Base-by-base conservation (phyloP, 1,139 yeast genomes). In the Suhomyces taliae region DNA sequence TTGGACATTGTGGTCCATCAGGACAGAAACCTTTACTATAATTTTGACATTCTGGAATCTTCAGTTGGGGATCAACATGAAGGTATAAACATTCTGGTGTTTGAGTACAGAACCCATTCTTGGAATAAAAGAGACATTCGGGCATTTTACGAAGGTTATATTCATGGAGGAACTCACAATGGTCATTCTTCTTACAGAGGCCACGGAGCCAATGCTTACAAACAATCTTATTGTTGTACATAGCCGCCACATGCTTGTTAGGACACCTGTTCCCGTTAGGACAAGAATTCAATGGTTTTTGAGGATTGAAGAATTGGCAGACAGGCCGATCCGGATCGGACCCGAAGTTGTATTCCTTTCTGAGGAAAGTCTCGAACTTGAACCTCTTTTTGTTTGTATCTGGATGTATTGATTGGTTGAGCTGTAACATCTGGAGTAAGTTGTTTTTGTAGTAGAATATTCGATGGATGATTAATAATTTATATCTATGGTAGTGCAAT, bases 141-240 rank as follows among this genome's bases (percentile, higher is more conserved):
- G 99, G 99, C 96, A 95, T 91, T 65, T 89, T 90, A 51, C 96
- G 79, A 57, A 93, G 71, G 62, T 93, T 93, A 64, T 91, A 93
- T 61, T 95, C 99, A 67, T 95, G 99, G 43, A 95, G 70, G 60
- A 90, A 95, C 70, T 95, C 99, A 69, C 99, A 95, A 53, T 88
- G 91, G 58, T 91, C 97, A 46, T 95, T 96, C 72, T 91, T 93
- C 70, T 95, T 95, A 69, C 99, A 95, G 35, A 95, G 78, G 0
- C 99, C 99, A 57, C 98, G 80, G 41, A 95, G 80, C 99, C 99
- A 93, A 73, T 93, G 98, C 76, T 95, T 93, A 65, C 99, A 93
- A 14, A 93, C 99, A 46, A 75, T 74, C 70, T 90, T 91, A 66
- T 90, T 90, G 55, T 81, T 80, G 66, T 85, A 90, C 68, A 85